Conservation (phyloP, 805 yeast genomes). For the Teunomyces pallodes region DNA sequence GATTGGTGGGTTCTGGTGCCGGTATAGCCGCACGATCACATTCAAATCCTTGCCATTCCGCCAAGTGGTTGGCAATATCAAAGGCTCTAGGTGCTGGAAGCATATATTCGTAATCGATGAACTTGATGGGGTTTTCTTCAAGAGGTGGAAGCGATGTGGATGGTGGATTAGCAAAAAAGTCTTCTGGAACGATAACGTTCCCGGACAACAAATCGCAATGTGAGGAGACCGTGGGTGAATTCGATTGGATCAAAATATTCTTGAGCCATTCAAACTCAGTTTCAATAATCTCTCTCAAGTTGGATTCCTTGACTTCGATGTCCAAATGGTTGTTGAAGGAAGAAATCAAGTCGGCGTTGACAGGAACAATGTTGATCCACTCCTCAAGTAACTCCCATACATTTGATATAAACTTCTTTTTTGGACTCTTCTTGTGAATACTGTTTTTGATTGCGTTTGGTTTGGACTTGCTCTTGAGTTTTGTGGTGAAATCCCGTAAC, state of each 20-base stretch:
- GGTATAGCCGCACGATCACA: slow-evolving; percentile 65
- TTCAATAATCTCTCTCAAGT: slow-evolving; percentile 37
- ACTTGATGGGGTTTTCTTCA: slow-evolving; percentile 45
- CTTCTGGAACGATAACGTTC: slow-evolving; percentile 60
- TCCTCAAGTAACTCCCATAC: slow-evolving; percentile 59
- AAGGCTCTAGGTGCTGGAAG: slow-evolving; percentile 71
- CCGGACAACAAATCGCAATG: slow-evolving; percentile 78
- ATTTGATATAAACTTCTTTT: slow-evolving; percentile 35
- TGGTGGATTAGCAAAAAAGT: slow-evolving; percentile 15
- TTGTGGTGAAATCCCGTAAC: slow-evolving; percentile 29
- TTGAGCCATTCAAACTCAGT: slow-evolving; percentile 58
- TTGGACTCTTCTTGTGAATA: slow-evolving; percentile 14
- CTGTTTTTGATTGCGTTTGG: not conserved
- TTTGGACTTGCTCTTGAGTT: slow-evolving; percentile 6
- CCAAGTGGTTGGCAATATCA: slow-evolving; percentile 71
- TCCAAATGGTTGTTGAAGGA: slow-evolving; percentile 34
- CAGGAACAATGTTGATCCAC: slow-evolving; percentile 66
- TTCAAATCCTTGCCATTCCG: slow-evolving; percentile 81
- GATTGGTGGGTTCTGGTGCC: slow-evolving; percentile 41
- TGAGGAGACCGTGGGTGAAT: slow-evolving; percentile 58
- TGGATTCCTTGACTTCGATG: slow-evolving; percentile 18
- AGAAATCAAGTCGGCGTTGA: slow-evolving; percentile 36
- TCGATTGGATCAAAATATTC: slow-evolving; percentile 29
- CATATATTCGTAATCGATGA: slow-evolving; percentile 73
- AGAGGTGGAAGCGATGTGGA: slow-evolving; percentile 12